Percentiles rank a stretch among this genome's conserved stretches.
These are phyloP conservation scores for Pinus taeda DNA, from an alignment of 75 land plant species.

Conservation along the genomic window DNA sequence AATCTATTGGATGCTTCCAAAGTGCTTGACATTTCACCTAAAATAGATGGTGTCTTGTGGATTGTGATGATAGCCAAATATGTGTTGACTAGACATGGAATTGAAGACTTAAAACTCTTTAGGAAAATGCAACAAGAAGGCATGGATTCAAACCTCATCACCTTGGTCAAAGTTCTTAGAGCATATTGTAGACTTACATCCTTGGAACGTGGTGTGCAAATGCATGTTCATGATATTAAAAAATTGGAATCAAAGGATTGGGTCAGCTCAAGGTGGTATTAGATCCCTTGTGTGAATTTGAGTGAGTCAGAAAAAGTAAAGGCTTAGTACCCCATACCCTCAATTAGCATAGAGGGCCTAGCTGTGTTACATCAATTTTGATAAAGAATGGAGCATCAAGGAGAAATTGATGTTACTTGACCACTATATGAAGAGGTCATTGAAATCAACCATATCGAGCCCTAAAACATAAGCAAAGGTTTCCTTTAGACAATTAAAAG, in stretches of 20 bases:
- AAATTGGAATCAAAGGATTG: not conserved
- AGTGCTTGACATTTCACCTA: constrained; percentile 42
- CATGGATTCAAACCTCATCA: not conserved
- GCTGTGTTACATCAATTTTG: too few relatives aligned
- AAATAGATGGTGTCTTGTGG: constrained; percentile 40
- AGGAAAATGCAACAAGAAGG: constrained; percentile 31
- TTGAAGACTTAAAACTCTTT: constrained; percentile 25
- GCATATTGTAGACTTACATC: not conserved
- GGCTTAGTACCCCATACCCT: too few relatives aligned
- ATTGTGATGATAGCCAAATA: constrained; percentile 31
- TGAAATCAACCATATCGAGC: too few relatives aligned
- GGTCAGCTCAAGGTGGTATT: too few relatives aligned
- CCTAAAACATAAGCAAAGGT: too few relatives aligned
- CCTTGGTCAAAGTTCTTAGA: not conserved
- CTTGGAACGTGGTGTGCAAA: not conserved
- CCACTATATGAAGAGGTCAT: too few relatives aligned
- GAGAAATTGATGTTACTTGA: too few relatives aligned
- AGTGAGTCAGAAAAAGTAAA: too few relatives aligned
- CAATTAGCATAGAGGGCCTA: too few relatives aligned
- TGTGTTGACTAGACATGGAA: constrained; percentile 37
- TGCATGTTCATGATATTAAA: not conserved
- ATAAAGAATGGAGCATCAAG: too few relatives aligned
- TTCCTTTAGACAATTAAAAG: too few relatives aligned
- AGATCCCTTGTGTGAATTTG: too few relatives aligned
- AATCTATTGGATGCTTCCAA: constrained; percentile 36